Evolutionary conservation across 2,329 filamentous ascomycete genomes (phyloP).

Genomic region (Pestalotiopsis sp.): DNA sequence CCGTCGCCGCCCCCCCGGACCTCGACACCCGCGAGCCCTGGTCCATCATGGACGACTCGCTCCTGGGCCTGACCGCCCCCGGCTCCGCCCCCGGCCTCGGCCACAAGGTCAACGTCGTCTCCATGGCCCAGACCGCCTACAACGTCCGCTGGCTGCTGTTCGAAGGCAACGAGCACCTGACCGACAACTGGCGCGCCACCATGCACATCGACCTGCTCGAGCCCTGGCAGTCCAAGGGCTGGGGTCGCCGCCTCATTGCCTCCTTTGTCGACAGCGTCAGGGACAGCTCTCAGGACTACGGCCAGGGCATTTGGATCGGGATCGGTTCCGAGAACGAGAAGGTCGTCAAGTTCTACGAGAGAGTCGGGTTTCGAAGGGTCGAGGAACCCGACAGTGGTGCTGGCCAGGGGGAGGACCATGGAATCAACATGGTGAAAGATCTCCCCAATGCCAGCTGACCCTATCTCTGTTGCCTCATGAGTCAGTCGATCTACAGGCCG

Average conservation of each 20-base stretch:
- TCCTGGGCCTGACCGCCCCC: not conserved
- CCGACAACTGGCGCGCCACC: conserved; percentile 39
- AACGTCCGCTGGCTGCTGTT: conserved; percentile 41
- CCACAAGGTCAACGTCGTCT: conserved; percentile 30
- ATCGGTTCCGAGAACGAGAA: conserved; percentile 47
- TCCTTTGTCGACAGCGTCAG: conserved; percentile 41
- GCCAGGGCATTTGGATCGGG: conserved; percentile 44
- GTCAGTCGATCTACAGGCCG: no score
- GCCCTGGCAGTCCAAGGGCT: conserved; percentile 42
- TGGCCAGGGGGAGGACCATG: conserved; percentile 30
- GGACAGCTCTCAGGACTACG: conserved; percentile 25
- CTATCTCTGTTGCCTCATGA: no score
- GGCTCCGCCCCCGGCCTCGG: conserved; percentile 12
- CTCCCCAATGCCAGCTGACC: conserved; percentile 16
- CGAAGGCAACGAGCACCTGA: conserved; percentile 36
- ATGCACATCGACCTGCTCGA: conserved; percentile 53
- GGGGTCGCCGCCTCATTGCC: conserved; percentile 44
- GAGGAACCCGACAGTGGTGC: conserved; percentile 21
- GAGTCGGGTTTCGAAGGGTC: conserved; percentile 43
- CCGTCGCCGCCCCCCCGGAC: conserved; percentile 28
- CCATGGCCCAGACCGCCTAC: conserved; percentile 44
- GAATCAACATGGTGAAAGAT: conserved; percentile 44
- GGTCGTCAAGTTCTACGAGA: conserved; percentile 51
- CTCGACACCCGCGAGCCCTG: conserved; percentile 33
- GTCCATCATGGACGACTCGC: conserved; percentile 20